A percentile compares a stretch with the other conserved stretches of the same genome.
These are phyloP conservation scores for Stachybotrys chartarum DNA, from an alignment of 2,329 filamentous ascomycete species.

Conservation along the genomic window DNA sequence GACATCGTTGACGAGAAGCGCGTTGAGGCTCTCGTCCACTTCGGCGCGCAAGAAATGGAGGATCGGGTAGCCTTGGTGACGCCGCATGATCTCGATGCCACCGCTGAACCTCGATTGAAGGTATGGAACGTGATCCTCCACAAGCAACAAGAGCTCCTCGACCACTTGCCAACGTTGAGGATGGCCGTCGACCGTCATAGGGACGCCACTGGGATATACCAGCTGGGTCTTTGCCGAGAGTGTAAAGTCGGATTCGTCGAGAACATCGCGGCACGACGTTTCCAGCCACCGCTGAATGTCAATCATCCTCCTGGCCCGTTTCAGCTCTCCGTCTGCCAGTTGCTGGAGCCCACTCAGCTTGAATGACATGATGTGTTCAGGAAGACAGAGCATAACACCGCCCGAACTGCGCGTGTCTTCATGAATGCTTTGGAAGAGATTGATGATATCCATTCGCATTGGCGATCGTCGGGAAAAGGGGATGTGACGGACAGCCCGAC, in stretches of 20 bases:
- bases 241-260: conserved; percentile 58
- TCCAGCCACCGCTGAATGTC: conserved; percentile 43
- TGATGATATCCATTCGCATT: conserved; percentile 19
- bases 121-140: conserved; percentile 26
- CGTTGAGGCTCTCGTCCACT: conserved; percentile 35
- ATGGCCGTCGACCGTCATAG: conserved; percentile 42
- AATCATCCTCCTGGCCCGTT: conserved; percentile 40
- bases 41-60: conserved; percentile 46
- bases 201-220: conserved; percentile 47
- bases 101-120: conserved; percentile 30
- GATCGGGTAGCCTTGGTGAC: conserved; percentile 41
- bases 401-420: conserved; percentile 25
- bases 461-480: conserved; percentile 47
- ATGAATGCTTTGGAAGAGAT: conserved; percentile 30
- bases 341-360: conserved; percentile 53
- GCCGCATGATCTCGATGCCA: conserved; percentile 39
- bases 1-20: conserved; percentile 32
- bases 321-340: conserved; percentile 36
- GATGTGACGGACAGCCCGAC: conserved; percentile 44
- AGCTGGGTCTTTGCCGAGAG: conserved; percentile 47
- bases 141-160: conserved; percentile 31
- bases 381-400: conserved; percentile 52
- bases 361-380: conserved; percentile 59
- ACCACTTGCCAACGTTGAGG: conserved; percentile 43
- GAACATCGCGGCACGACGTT: conserved; percentile 45